Evolutionary conservation across 1,139 yeast species (phyloP), one percentile per base, ranked within the genome.

Genomic region (Lodderomyces margitis): DNA sequence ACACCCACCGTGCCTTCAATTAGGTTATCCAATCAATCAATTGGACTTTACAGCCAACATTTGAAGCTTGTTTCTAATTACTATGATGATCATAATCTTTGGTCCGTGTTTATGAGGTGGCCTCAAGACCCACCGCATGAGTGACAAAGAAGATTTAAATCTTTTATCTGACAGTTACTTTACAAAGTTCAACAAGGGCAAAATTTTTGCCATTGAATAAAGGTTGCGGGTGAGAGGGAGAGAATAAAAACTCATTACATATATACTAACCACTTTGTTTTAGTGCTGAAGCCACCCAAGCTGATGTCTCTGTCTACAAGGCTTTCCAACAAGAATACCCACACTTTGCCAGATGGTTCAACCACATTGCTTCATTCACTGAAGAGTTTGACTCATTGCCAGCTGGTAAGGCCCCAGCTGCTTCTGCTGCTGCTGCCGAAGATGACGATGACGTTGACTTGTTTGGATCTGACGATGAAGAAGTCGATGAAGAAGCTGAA

Each of bases 51-150:
- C 11, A 8, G 7, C 10, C 19, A 10, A 7, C 3, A 28, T 6
- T 19, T 32, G 21, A 11, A 12, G 23, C 19, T 34, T 21, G 25
- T 24, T 34, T 21, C 11, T 8, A 9, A 34, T 34, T 34, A 19
- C 28, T 48, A 77, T 81, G 89, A 84, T 83, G 91, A 84, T 73
- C 74, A 60, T 66, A 64, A 70, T 71, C 77, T 79, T 82, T 85
- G 94, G 95, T 86, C 94, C 95, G 91, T 86, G 95, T 86, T 86
- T 84, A 82, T 80, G 94, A 86, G 85, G 88, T 81, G 91, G 87
- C 71, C 69, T 82, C 80, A 83, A 83, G 89, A 82, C 91, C 94
- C 92, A 81, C 87, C 83, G 83, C 66, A 80, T 85, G 94, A 85
- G 89, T 84, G 83, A 79, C 78, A 78, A 75, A 63, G 80, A 62